Evolutionary conservation across 164 flowering plant genomes (phyloP), one percentile per base, ranked within the genome.

Genomic region (Aristolochia fimbriata): DNA sequence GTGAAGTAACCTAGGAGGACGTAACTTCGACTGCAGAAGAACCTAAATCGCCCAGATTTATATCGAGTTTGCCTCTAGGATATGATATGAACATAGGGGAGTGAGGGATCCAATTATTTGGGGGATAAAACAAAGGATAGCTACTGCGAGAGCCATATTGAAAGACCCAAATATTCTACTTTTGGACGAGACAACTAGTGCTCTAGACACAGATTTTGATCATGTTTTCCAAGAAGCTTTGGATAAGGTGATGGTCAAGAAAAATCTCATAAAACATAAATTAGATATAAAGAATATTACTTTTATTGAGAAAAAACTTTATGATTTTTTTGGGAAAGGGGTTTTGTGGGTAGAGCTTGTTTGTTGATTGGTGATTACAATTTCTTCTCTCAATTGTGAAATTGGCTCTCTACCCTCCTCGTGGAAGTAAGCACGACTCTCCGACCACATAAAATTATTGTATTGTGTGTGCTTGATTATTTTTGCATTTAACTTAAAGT

Each of bases 101-200:
- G 67, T 62, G 85, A 62, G 96, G 96, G 5, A 65, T 77, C 6
- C 92, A 88, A 62, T 45, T 85, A 55, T 85, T 91, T 0, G 95
- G 95, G 0, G 91, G 91, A 5, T 88, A 85, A 56, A 87, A 85
- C 88, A 87, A 52, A 49, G 88, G 43, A 79, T 87, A n/a, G 89
- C 88, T 55, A 87, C 83, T 30, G 84, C 96, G 1, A 68, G 91
- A 37, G 91, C 91, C 0, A 77, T 85, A 4, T 62, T 83, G 13
- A 85, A 83, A 68, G 68, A 85, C 61, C 91, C 91, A 0, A 85
- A 59, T 41, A 79, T 87, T 14, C 79, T 85, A n/a, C 62, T 87
- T 45, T 81, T 83, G 0, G 95, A 87, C 47, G 88, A 85, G 60
- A 88, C 95, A 6, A 87, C 91, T 2, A 83, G 88, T 59, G 91